phyloP scores from a whole-genome alignment of 257 asterid species.

The Haberlea rhodopensis region DNA sequence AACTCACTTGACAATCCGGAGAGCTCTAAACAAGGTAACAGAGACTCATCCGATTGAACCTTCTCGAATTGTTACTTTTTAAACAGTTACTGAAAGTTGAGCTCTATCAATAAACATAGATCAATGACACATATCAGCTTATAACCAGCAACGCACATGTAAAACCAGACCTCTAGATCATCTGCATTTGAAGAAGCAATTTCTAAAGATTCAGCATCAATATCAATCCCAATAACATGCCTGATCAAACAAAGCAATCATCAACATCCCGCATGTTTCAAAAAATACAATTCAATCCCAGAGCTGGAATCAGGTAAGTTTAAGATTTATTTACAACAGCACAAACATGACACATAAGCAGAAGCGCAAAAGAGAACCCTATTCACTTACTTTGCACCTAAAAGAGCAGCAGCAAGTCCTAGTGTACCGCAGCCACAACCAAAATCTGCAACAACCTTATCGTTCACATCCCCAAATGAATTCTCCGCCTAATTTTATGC shows the following conservation, averaged over 20 bases:
- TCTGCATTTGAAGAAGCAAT: conserved; percentile 80
- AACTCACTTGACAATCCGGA: no score
- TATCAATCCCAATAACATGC: conserved; percentile 72
- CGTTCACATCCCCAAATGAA: conserved; percentile 77
- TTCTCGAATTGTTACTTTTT: not conserved
- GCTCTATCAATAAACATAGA: not conserved
- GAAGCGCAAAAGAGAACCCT: not conserved
- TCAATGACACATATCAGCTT: not conserved
- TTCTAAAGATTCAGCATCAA: conserved; percentile 81
- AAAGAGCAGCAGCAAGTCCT: conserved; percentile 87
- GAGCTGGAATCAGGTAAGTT: not conserved
- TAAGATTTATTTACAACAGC: not conserved
- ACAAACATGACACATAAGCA: not conserved
- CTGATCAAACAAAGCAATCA: conserved; percentile 37
- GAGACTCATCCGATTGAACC: not conserved
- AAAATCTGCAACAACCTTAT: conserved; percentile 91
- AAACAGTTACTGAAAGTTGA: not conserved
- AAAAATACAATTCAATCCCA: conserved; percentile 1
- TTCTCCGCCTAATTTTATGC: conserved; percentile 63
- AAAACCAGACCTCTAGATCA: conserved; percentile 62
- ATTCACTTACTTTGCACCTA: conserved; percentile 74
- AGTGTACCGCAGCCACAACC: conserved; percentile 98
- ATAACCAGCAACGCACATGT: not conserved
- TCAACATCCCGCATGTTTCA: not conserved
- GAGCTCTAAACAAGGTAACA: no score